Evolutionary conservation across 441 rosid genomes (phyloP).

Genomic region (Mallotus repandus): DNA sequence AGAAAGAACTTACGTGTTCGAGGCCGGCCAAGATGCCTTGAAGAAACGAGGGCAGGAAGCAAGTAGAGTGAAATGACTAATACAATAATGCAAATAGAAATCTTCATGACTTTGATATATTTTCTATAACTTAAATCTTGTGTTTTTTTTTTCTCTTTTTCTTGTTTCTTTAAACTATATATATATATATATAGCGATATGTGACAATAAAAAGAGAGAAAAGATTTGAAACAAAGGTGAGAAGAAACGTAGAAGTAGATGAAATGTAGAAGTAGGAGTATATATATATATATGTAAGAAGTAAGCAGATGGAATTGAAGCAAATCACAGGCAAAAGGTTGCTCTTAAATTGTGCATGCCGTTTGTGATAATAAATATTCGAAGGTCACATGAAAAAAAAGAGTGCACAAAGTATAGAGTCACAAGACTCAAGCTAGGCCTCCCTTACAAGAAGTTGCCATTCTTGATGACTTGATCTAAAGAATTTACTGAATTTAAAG

Average conservation of each 20-base stretch:
- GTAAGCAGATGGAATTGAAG: conserved; percentile 45
- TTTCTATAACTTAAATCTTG: neutral
- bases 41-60: conserved; percentile 27
- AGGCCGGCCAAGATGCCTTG: conserved; percentile 36
- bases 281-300: neutral
- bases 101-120: conserved; percentile 35
- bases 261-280: neutral
- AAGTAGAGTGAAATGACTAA: conserved; percentile 26
- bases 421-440: conserved; percentile 33
- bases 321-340: conserved; percentile 53
- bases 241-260: neutral
- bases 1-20: conserved; percentile 33
- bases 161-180: neutral
- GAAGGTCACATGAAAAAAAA: conserved; percentile 53
- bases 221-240: neutral
- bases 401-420: conserved; percentile 24
- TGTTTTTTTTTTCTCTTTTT: neutral
- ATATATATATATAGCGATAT: too few species aligned
- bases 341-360: neutral
- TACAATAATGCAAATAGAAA: conserved; percentile 22
- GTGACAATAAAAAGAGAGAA: neutral
- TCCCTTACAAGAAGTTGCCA: neutral
- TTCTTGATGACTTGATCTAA: neutral
- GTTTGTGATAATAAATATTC: conserved; percentile 9
- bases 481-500: conserved; percentile 31